Conservation (phyloP, 495 filamentous ascomycete species). For the Xylaria venustula region DNA sequence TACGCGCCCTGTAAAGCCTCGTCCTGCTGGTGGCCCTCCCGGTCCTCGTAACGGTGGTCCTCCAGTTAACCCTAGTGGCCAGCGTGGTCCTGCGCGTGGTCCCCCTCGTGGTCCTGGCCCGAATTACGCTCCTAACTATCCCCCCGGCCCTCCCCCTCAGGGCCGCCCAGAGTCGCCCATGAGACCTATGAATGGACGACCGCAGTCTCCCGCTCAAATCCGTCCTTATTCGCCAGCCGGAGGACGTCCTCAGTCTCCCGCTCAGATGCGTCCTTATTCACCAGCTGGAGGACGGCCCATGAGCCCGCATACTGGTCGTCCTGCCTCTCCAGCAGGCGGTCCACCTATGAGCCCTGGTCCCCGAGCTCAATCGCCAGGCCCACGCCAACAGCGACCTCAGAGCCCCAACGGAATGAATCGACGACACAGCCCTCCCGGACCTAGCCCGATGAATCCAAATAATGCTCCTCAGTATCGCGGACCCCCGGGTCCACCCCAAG, state of each 20-base stretch:
- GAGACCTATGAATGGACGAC: slow-evolving; percentile 36
- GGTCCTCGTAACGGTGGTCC: slow-evolving; percentile 41
- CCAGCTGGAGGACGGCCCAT: slow-evolving; percentile 42
- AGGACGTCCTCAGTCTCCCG: slow-evolving; percentile 36
- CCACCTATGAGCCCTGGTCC: slow-evolving; percentile 37
- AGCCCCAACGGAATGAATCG: slow-evolving; percentile 35
- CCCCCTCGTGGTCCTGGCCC: slow-evolving; percentile 52
- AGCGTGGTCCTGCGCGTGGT: slow-evolving; percentile 44
- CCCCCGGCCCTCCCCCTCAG: slow-evolving; percentile 33
- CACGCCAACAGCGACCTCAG: slow-evolving; percentile 36
- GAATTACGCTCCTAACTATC: slow-evolving; percentile 41
- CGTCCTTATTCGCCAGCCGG: slow-evolving; percentile 41
- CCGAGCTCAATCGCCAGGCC: slow-evolving; percentile 44
- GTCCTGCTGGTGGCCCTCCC: slow-evolving; percentile 45
- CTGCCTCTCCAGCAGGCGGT: slow-evolving; percentile 33
- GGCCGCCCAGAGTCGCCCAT: slow-evolving; percentile 46
- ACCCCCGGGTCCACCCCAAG: slow-evolving; percentile 24
- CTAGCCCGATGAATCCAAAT: slow-evolving; percentile 61
- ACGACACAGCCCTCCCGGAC: slow-evolving; percentile 53
- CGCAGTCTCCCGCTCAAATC: slow-evolving; percentile 31
- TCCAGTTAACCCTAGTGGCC: slow-evolving; percentile 34
- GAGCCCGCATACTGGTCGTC: slow-evolving; percentile 32
- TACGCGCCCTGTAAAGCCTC: slow-evolving; percentile 86
- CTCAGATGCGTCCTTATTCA: slow-evolving; percentile 35
- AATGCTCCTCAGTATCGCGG: slow-evolving; percentile 24